phyloP scores from a whole-genome alignment of 371 early-diverging fungal genomes.

The Mortierella sp. region DNA sequence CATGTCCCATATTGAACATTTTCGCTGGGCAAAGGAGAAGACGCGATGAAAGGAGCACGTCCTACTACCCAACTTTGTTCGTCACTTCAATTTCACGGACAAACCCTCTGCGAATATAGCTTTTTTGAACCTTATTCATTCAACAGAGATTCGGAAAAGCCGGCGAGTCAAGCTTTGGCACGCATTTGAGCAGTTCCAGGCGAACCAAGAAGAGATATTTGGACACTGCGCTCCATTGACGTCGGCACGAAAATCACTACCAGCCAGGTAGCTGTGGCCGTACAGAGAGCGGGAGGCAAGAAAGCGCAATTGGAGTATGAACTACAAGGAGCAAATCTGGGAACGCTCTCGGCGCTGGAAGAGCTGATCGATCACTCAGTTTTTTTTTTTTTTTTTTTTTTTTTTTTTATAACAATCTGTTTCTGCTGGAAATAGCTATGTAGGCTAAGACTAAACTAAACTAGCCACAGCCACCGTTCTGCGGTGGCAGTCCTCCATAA shows the following conservation, averaged over 20 bases:
- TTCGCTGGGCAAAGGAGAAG: neutral
- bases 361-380: constrained; percentile 5
- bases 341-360: neutral
- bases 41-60: neutral
- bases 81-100: neutral
- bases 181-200: neutral
- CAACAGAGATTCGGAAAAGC: neutral
- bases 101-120: neutral
- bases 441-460: no score
- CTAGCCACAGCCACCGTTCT: no score
- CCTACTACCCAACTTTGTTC: neutral
- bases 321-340: neutral
- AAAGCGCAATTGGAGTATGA: neutral
- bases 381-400: no score
- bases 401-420: no score
- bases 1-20: neutral
- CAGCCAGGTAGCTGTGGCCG: no score
- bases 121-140: neutral
- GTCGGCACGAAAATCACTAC: no score
- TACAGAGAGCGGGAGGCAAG: no score
- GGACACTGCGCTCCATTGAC: neutral
- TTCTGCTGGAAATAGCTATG: no score
- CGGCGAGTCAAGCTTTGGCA: neutral
- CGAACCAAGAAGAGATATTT: neutral
- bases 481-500: no score